Conservation (phyloP, 1,139 yeast species). For the Nematodospora anomalae region DNA sequence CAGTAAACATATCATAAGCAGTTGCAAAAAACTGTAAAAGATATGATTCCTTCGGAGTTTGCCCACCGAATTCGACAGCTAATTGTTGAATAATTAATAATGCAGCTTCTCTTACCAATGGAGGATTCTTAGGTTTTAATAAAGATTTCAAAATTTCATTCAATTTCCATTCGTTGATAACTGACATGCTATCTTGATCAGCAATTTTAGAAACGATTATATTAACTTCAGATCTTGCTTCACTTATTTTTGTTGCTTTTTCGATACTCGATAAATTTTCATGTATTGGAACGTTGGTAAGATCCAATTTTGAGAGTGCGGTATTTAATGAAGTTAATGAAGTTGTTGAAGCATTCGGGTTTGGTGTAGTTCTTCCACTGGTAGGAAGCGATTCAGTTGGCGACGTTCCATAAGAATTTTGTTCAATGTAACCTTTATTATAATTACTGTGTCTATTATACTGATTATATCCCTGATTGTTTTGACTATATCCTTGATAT, state of each 20-base stretch:
- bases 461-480: conserved; percentile 15
- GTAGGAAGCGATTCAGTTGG: conserved; percentile 40
- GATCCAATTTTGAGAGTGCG: conserved; percentile 62
- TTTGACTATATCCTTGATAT: conserved; percentile 10
- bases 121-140: conserved; percentile 69
- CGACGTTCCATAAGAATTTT: conserved; percentile 20
- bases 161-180: conserved; percentile 66
- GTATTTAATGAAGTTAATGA: conserved; percentile 71
- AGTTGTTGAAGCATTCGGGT: conserved; percentile 53
- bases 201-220: conserved; percentile 51
- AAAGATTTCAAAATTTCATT: conserved; percentile 62
- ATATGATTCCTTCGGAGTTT: conserved; percentile 74
- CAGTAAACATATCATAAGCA: conserved; percentile 69
- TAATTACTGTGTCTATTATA: conserved; percentile 9
- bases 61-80: conserved; percentile 64
- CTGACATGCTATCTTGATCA: conserved; percentile 44
- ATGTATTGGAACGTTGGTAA: conserved; percentile 65
- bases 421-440: conserved; percentile 11
- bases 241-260: conserved; percentile 58
- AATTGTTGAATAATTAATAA: conserved; percentile 67
- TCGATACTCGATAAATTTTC: conserved; percentile 58
- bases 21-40: conserved; percentile 56
- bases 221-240: conserved; percentile 62
- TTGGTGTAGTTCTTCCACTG: conserved; percentile 43
- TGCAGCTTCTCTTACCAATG: conserved; percentile 75